Percentiles rank a stretch among this genome's conserved stretches.
Evolutionary conservation across 1,139 yeast species (phyloP).

Genomic region (Protomyces inundatus): DNA sequence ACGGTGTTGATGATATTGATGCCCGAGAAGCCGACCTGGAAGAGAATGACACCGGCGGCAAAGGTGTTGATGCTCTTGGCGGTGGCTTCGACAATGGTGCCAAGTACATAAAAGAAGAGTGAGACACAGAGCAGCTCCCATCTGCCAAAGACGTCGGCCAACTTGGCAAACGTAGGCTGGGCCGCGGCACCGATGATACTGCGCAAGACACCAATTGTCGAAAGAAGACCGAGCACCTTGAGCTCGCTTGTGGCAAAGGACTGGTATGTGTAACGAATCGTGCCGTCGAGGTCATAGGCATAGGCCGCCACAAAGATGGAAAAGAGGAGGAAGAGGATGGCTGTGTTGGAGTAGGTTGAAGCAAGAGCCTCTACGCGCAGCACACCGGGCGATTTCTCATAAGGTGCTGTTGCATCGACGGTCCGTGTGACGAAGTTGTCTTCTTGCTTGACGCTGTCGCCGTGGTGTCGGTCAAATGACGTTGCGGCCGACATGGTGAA

Average conservation of each 20-base stretch:
- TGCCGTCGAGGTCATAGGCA: conserved; percentile 42
- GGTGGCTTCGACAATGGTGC: conserved; percentile 66
- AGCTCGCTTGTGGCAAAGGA: conserved; percentile 44
- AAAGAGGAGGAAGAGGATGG: conserved; percentile 11
- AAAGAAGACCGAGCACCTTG: conserved; percentile 41
- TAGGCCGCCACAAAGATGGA: conserved; percentile 42
- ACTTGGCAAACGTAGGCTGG: conserved; percentile 44
- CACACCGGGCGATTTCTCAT: conserved; percentile 24
- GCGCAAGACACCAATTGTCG: conserved; percentile 44
- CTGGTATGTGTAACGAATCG: conserved; percentile 42
- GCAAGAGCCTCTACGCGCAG: conserved; percentile 23
- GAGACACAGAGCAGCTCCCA: conserved; percentile 48
- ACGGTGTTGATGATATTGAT: conserved; percentile 41
- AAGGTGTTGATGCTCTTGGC: conserved; percentile 59
- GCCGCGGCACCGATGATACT: conserved; percentile 43
- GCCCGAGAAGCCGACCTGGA: conserved; percentile 62
- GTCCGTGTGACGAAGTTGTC: not conserved
- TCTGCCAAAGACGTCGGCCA: conserved; percentile 44
- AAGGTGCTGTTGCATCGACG: not conserved
- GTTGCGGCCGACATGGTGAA: not conserved
- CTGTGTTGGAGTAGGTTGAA: conserved; percentile 8
- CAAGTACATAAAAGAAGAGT: conserved; percentile 58
- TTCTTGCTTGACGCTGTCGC: not conserved
- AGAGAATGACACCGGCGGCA: conserved; percentile 69
- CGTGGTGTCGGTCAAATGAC: not conserved